Evolutionary conservation across 768 basidiomycete genomes (phyloP), one percentile per base, ranked within the genome.

Genomic region (Xerocomus potaroensis): DNA sequence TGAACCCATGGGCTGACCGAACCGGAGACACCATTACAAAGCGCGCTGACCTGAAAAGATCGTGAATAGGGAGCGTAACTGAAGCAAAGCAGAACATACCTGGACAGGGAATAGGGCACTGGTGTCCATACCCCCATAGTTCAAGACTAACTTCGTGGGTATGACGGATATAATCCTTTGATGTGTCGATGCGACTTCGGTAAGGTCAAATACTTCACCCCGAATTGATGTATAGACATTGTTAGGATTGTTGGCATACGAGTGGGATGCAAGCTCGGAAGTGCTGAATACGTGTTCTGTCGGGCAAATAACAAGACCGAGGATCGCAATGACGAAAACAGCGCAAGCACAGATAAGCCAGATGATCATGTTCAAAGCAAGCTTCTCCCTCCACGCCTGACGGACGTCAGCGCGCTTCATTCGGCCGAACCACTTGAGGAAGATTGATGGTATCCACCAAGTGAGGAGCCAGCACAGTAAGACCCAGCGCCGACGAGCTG

Each of bases 311-410:
- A 99, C 66, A 43, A 77, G 65, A 10, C 91, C 91, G 23, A 98
- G 74, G 21, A 94, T 66, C 9, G 90, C 91, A 59, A 98, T 94
- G 59, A 99, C 87, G 66, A 99, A 98, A 38, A 93, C 76, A 1
- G 91, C 84, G 56, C 81, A 81, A n/a, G 67, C 85, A 53, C 93
- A 97, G 24, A 89, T 73, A 60, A 96, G 81, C 95, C 94, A 97
- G 57, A 99, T 98, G 68, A 99, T 72, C 48, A 99, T 67, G 66
- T 98, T 97, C 60, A 97, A 78, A 3, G 91, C 90, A 1, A 97
- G 74, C 67, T 99, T 98, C 69, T 98, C 96, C 48, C 95, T 74
- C 96, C 96, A 99, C 2, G 96, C 96, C 66, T 97, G 92, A 21
- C 87, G 81, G 19, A 99, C 76, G 58, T 99, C 96, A 52, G 85